Conservation (phyloP, 148 eudicot species). For the Linanthus parryae region DNA sequence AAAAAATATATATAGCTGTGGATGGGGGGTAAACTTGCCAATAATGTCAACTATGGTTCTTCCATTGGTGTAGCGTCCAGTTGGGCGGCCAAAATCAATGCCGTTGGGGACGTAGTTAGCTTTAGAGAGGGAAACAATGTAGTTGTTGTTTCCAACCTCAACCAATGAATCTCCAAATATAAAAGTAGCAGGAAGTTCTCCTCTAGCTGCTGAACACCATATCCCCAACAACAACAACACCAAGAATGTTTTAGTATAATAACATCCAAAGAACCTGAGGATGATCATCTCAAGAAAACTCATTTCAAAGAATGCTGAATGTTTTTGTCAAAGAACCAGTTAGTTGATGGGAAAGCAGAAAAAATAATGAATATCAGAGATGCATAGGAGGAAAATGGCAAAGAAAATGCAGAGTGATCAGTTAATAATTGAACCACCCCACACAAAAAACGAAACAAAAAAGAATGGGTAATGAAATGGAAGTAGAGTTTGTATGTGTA, state of each 20-base stretch:
- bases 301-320: too few relatives aligned
- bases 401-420: too few relatives aligned
- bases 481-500: too few relatives aligned
- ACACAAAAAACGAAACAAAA: too few relatives aligned
- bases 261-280: too few relatives aligned
- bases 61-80: slow-evolving; percentile 73
- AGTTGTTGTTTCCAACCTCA: slow-evolving; percentile 75
- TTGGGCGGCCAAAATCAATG: slow-evolving; percentile 66
- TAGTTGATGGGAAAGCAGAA: too few relatives aligned
- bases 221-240: slow-evolving; percentile 1
- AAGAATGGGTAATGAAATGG: too few relatives aligned
- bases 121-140: slow-evolving; percentile 57
- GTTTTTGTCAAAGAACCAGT: too few relatives aligned
- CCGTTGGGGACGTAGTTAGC: slow-evolving; percentile 64
- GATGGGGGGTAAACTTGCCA: slow-evolving; percentile 23
- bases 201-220: slow-evolving; percentile 14
- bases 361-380: too few relatives aligned
- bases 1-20: neutral
- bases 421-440: too few relatives aligned
- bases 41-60: slow-evolving; percentile 70
- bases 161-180: slow-evolving; percentile 85
- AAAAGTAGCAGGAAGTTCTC: slow-evolving; percentile 39
- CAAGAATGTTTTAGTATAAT: neutral
- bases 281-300: too few relatives aligned
- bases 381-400: too few relatives aligned